Evolutionary conservation across 176 grass and related monocot species (phyloP), one percentile per base, ranked within the genome.

Genomic region (Phoenix dactylifera): DNA sequence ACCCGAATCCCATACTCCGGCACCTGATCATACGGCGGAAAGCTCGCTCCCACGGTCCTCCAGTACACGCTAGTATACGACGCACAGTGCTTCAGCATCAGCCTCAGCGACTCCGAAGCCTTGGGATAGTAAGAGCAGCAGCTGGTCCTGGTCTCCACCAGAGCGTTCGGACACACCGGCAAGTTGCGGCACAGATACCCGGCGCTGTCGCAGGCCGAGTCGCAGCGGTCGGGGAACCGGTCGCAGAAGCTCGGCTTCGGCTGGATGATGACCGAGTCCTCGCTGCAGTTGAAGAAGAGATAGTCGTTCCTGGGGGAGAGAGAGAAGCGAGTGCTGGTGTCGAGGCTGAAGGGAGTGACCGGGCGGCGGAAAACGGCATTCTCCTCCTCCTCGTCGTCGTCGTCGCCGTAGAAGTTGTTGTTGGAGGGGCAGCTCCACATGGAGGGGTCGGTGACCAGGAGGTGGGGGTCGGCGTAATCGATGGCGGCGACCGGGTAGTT

Each of bases 311-410:
- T 63, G 4, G 80, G 17, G 14, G 87, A 97, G 68, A 97, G 87
- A 23, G 87, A 85, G 73, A 91, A 88, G 54, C 87, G 76, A 57
- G 87, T 97, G 77, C 92, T 97, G 30, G 92, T 91, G 83, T 97
- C 87, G 24, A 97, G 84, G 66, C 87, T 97, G 55, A 97, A 97
- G 4, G 92, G 81, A 44, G 72, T 56, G 49, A 64, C 70, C 50
- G 50, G 18, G 29, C 23, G n/a, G 50, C 49, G 22, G 35, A 44
- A 44, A 44, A 2, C 35, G 35, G 7, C 35, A 10, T 10, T 7
- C 57, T 3, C 18, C 22, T 17, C 16, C 16, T 62, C n/a, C 56
- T 20, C 20, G 32, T 18, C 50, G 67, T 89, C 74, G 60, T 2
- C 12, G 35, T 2, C 0, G 70, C 86, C 74, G 66, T 14, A 2